Conservation (phyloP, 2,329 filamentous ascomycete genomes). For the Xylaria sp. region DNA sequence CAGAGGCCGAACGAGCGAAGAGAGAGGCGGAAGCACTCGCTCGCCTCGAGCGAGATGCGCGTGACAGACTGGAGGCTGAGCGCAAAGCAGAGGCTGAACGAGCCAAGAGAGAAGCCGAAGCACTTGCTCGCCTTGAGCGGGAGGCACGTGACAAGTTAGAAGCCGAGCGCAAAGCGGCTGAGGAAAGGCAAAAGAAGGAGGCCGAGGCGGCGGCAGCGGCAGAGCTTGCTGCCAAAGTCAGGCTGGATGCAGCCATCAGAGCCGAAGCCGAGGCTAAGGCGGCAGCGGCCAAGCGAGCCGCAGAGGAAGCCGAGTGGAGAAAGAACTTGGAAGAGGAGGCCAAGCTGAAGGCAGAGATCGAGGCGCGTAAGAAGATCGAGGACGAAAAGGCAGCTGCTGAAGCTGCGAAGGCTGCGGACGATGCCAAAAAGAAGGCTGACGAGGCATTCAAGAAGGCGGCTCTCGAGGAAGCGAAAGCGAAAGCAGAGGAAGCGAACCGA, state of each 20-base stretch:
- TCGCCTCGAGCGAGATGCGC: conserved; percentile 51
- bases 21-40: conserved; percentile 46
- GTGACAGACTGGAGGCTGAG: conserved; percentile 47
- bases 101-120: conserved; percentile 42
- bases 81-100: conserved; percentile 55
- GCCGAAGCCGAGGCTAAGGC: conserved; percentile 42
- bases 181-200: conserved; percentile 56
- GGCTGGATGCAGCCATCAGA: conserved; percentile 55
- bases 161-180: conserved; percentile 53
- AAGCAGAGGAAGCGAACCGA: conserved; percentile 56
- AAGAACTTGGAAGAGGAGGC: conserved; percentile 47
- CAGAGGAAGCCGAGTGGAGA: conserved; percentile 44
- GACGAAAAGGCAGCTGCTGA: conserved; percentile 52
- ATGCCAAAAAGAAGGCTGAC: conserved; percentile 65
- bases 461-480: conserved; percentile 58
- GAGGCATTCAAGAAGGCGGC: conserved; percentile 64
- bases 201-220: conserved; percentile 59
- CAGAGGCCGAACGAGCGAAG: conserved; percentile 27
- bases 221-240: conserved; percentile 58
- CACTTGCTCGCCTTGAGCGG: conserved; percentile 49
- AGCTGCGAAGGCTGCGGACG: conserved; percentile 58
- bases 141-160: conserved; percentile 52
- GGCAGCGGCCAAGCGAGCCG: conserved; percentile 44
- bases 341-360: conserved; percentile 55
- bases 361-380: conserved; percentile 53